Conservation (phyloP, 2,329 filamentous ascomycete species). For the Ophiostoma tasmaniense region DNA sequence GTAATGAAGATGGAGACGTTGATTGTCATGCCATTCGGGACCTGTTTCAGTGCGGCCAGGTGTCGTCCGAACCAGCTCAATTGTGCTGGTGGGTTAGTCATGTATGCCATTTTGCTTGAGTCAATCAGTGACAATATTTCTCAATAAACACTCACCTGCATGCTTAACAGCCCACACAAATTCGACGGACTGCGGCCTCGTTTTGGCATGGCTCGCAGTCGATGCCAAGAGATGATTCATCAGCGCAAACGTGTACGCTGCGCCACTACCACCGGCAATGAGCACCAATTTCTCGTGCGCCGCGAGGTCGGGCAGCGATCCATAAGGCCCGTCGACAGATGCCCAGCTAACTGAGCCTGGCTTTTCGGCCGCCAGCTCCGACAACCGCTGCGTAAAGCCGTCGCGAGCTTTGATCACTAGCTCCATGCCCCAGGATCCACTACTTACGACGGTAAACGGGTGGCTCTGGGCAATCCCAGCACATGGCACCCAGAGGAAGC, state of each 20-base stretch:
- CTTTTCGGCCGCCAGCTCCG: slow-evolving; percentile 33
- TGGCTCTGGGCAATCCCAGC: slow-evolving; percentile 47
- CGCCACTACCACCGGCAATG: slow-evolving; percentile 19
- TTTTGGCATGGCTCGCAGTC: not conserved
- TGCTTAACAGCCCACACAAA: slow-evolving; percentile 19
- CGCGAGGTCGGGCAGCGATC: slow-evolving; percentile 10
- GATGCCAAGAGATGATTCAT: slow-evolving; percentile 11
- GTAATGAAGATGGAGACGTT: slow-evolving; percentile 15
- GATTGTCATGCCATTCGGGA: not conserved
- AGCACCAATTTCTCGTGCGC: slow-evolving; percentile 16
- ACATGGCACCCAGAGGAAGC: slow-evolving; percentile 50
- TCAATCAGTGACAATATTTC: too few species aligned
- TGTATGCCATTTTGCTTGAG: not conserved
- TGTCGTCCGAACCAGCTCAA: slow-evolving; percentile 15
- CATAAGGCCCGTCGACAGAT: slow-evolving; percentile 18
- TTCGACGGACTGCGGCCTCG: slow-evolving; percentile 12
- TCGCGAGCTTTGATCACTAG: slow-evolving; percentile 45
- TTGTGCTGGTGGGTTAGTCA: slow-evolving; percentile 1
- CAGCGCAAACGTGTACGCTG: slow-evolving; percentile 18
- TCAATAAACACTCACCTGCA: not conserved
- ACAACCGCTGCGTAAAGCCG: slow-evolving; percentile 45
- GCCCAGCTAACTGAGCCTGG: slow-evolving; percentile 5
- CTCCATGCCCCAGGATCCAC: slow-evolving; percentile 36
- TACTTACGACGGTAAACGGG: slow-evolving; percentile 48
- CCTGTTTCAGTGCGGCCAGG: not conserved